A percentile compares a stretch with the other conserved stretches of the same genome.
phyloP scores from a whole-genome alignment of 2,329 filamentous ascomycete species.

The Fonsecaea pugnacius region DNA sequence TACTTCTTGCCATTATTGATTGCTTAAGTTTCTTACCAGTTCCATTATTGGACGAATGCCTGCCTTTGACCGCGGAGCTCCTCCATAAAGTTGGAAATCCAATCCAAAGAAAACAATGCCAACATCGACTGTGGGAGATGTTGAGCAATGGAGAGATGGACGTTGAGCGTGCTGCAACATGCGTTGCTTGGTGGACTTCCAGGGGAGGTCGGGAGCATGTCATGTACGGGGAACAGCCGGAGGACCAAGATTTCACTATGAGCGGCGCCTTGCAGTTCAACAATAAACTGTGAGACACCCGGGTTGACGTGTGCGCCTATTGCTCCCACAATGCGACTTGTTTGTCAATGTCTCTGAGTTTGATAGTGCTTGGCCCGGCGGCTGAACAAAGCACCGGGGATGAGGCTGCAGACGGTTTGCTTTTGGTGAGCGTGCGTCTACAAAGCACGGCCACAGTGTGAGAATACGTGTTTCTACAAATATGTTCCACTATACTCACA shows the following conservation, averaged over 20 bases:
- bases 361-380: background rate
- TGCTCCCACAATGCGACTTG: background rate
- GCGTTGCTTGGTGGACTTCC: conserved; percentile 84
- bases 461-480: background rate
- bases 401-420: background rate
- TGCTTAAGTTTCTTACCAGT: conserved; percentile 74
- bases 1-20: conserved; percentile 78
- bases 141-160: conserved; percentile 84
- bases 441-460: background rate
- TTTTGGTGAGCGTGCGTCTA: background rate
- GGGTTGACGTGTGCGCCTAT: background rate
- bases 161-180: conserved; percentile 76
- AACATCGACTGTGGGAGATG: conserved; percentile 77
- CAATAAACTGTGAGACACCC: conserved; percentile 54
- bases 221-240: conserved; percentile 49
- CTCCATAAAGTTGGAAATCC: conserved; percentile 67
- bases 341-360: conserved; percentile 1
- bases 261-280: conserved; percentile 57
- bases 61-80: conserved; percentile 70
- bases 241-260: conserved; percentile 54
- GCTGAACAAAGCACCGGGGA: background rate
- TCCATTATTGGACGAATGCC: conserved; percentile 76
- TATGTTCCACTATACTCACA: background rate
- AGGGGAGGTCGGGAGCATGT: conserved; percentile 63
- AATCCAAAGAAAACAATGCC: conserved; percentile 66